Conservation (phyloP, 148 eudicot species). For the Rhododendron williamsianum region DNA sequence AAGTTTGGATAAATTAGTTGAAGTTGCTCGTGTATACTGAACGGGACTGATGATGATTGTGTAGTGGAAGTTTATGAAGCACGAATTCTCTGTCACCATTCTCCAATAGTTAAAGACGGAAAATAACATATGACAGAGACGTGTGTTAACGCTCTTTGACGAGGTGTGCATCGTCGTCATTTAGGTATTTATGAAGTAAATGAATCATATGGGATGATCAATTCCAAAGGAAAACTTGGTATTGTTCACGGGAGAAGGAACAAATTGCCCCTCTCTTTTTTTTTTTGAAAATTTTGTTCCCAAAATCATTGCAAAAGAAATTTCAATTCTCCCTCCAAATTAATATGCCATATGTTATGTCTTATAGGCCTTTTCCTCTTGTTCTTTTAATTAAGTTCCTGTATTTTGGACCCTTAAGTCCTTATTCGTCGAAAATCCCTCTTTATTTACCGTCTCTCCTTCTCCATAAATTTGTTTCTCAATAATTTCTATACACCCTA, state of each 20-base stretch:
- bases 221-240: background rate
- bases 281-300: background rate
- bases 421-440: background rate
- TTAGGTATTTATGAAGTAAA: background rate
- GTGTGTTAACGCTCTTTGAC: background rate
- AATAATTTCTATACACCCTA: background rate
- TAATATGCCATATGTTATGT: background rate
- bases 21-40: background rate
- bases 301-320: background rate
- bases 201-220: background rate
- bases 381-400: background rate
- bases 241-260: background rate
- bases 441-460: background rate
- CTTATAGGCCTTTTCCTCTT: background rate
- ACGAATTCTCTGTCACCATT: background rate
- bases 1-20: constrained; percentile 22
- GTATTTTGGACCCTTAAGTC: background rate
- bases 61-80: background rate
- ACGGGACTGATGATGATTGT: background rate
- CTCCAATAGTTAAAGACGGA: background rate
- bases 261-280: background rate
- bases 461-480: background rate
- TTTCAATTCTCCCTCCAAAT: background rate
- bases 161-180: background rate
- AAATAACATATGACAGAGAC: background rate